Evolutionary conservation across 2,329 filamentous ascomycete genomes (phyloP), one percentile per base, ranked within the genome.

Genomic region (Colletotrichum tamarilloi): DNA sequence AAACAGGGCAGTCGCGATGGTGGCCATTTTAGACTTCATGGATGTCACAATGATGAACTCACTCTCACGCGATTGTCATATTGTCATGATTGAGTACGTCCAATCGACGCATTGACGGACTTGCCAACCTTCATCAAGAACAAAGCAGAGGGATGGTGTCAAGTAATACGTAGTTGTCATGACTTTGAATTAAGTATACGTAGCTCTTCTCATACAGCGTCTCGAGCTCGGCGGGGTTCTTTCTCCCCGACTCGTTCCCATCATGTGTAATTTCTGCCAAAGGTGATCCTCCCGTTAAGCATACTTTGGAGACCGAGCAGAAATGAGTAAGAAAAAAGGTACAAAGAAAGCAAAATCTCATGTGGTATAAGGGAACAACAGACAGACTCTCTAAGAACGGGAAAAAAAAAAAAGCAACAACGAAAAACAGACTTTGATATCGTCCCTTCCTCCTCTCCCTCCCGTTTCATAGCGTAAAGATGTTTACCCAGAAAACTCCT

Each of bases 101-200:
- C 35, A 38, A 38, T 38, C 12, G 35, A 38, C 14, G 35, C 35
- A 14, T 38, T 5, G 14, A 16, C 35, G 5, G 4, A 14, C 35
- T 38, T 38, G 35, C 35, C 14, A 14, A 38, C 35, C 16, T 12
- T 38, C 14, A 16, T 6, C 16, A 38, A 38, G 14, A 38, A 16
- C 5, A 6, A 2, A 16, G 35, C 42, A 46, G 42, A 46, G 42
- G n/a, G 8, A 46, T 8, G 42, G 14, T 6, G n/a, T 49, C 7
- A 22, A 49, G 19, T 11, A 12, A 22, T 5, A 35, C 38, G 16
- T 60, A 38, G 16, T 52, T 30, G 28, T 62, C 57, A 49, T 67
- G 65, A 35, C 42, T 60, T 28, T 62, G 55, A 22, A 35, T 52
- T 67, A 67, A 28, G 57, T 67, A 24, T 67, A 24, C 42, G 46